These are phyloP conservation scores for Chlorella ohadii DNA, from an alignment of 139 green algal genomes.

Conservation along the genomic window DNA sequence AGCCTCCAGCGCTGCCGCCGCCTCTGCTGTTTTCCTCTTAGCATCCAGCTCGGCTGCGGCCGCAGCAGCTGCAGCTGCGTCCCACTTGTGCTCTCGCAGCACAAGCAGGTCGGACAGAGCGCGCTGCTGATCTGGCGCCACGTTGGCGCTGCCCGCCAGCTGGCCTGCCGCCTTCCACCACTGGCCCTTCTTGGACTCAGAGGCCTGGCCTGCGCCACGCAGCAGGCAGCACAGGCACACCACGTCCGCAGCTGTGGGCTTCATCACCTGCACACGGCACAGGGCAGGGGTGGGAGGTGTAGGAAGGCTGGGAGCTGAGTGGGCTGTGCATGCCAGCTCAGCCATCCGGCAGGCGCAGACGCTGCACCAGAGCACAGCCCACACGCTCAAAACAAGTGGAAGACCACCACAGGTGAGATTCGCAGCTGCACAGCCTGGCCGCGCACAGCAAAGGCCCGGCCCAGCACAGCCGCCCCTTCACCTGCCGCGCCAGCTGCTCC, in stretches of 20 bases:
- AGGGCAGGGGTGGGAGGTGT: no score
- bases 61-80: background rate
- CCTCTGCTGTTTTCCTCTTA: background rate
- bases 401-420: no score
- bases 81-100: constrained; percentile 13
- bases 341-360: no score
- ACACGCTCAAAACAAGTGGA: no score
- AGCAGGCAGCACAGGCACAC: constrained; percentile 10
- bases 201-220: background rate
- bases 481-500: constrained; percentile 23
- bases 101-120: constrained; percentile 11
- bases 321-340: no score
- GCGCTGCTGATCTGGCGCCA: constrained; percentile 8
- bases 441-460: no score
- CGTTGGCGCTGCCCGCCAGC: constrained; percentile 15
- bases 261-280: constrained; percentile 13
- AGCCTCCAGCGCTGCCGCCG: background rate
- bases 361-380: no score
- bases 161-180: constrained; percentile 21
- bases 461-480: background rate
- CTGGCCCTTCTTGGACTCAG: background rate
- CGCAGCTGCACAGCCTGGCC: no score
- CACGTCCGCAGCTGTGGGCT: background rate
- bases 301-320: no score
- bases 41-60: background rate